A percentile compares a stretch with the other conserved stretches of the same genome.
Conservation (phyloP, 2,329 filamentous ascomycete species). For the Cordyceps cateniannulata region DNA sequence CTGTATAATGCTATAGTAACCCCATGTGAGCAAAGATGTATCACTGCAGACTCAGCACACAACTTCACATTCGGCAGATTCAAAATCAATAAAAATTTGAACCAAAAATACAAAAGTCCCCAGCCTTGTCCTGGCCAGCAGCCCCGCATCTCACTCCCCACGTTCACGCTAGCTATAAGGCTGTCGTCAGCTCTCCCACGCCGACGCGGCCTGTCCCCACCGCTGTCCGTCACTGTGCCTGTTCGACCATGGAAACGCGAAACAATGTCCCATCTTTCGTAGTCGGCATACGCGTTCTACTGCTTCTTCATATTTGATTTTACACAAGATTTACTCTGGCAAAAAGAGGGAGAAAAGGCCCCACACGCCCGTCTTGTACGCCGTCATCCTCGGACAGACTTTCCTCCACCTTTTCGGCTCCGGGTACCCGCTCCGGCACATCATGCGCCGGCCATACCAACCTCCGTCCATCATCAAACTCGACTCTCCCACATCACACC, state of each 20-base stretch:
- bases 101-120: background rate
- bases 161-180: slow-evolving; percentile 6
- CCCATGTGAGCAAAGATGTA: too few species aligned
- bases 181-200: slow-evolving; percentile 10
- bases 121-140: background rate
- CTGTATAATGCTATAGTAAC: too few species aligned
- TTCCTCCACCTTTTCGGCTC: background rate
- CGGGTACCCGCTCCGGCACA: slow-evolving; percentile 8
- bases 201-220: slow-evolving; percentile 9
- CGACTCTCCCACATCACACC: background rate
- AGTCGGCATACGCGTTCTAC: background rate
- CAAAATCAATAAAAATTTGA: background rate
- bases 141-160: background rate
- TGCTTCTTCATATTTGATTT: background rate
- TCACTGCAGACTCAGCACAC: too few species aligned
- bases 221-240: background rate
- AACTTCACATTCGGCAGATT: too few species aligned
- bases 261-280: background rate
- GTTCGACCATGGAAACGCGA: too few species aligned
- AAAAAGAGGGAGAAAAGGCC: background rate
- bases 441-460: background rate
- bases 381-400: background rate
- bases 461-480: background rate
- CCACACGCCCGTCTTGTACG: background rate
- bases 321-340: background rate